Conservation (phyloP, 257 asterid species). For the Przewalskia tangutica region DNA sequence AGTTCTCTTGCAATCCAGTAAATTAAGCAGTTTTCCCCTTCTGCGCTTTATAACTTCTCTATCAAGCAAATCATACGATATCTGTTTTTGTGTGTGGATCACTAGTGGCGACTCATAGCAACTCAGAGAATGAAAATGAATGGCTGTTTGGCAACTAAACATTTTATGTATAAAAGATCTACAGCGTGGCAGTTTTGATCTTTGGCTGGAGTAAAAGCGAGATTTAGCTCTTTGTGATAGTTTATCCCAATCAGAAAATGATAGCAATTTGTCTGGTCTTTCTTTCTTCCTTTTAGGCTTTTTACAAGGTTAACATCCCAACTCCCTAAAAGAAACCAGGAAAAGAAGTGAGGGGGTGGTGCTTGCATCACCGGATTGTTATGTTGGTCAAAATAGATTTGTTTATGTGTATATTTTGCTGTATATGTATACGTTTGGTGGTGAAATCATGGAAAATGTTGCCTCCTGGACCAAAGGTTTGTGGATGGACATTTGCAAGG, state of each 20-base stretch:
- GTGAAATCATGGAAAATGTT: constrained; percentile 87
- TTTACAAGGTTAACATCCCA: not conserved
- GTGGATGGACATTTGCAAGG: constrained; percentile 61
- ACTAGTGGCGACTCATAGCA: not conserved
- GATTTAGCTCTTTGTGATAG: not conserved
- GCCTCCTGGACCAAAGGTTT: constrained; percentile 78
- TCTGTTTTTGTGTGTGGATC: not conserved
- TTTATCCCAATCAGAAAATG: not conserved
- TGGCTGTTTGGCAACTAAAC: not conserved
- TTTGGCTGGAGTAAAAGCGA: not conserved
- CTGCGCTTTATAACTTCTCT: not conserved
- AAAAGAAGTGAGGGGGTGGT: not conserved
- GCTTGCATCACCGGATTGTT: not conserved
- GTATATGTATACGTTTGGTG: constrained; percentile 64
- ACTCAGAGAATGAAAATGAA: not conserved
- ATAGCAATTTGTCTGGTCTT: not conserved
- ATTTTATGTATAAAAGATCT: not conserved
- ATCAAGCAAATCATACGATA: not conserved
- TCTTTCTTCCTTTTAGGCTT: not conserved
- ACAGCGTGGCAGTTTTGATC: not conserved
- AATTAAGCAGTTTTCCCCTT: not conserved
- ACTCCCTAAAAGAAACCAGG: not conserved
- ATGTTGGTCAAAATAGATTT: not conserved
- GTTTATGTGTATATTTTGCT: not conserved
- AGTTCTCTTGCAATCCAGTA: not conserved